Conservation (phyloP, 2,329 filamentous ascomycete genomes). For the Colletotrichum australisinense region DNA sequence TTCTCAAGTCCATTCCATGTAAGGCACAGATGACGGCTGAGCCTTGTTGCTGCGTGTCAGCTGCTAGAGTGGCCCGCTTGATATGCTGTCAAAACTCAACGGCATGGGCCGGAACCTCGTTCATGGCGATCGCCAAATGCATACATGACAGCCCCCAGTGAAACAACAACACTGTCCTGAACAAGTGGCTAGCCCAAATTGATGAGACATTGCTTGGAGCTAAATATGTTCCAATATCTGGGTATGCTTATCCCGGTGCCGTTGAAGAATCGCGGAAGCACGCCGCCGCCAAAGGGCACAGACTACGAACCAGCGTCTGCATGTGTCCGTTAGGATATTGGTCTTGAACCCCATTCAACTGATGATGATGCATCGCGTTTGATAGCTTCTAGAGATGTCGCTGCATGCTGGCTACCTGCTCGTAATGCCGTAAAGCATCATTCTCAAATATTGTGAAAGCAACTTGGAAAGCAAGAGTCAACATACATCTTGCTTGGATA, state of each 20-base stretch:
- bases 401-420: neutral
- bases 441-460: too few relatives aligned
- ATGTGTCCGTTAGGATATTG: too few relatives aligned
- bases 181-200: neutral
- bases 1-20: constrained; percentile 22
- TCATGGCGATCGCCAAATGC: constrained; percentile 7
- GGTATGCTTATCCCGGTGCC: constrained; percentile 21
- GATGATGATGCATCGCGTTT: neutral
- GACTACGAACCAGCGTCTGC: constrained; percentile 8
- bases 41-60: constrained; percentile 2
- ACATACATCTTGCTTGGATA: neutral
- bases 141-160: neutral
- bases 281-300: constrained; percentile 14
- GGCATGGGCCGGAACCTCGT: constrained; percentile 5
- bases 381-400: neutral
- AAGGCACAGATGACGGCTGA: constrained; percentile 22
- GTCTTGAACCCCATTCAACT: neutral
- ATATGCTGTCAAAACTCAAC: neutral
- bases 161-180: constrained; percentile 8
- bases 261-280: constrained; percentile 25
- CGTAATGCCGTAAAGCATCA: too few relatives aligned
- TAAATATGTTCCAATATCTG: constrained; percentile 8
- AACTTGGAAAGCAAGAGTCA: too few relatives aligned
- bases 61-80: neutral
- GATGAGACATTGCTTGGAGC: constrained; percentile 11